phyloP scores from a whole-genome alignment of 306 rosid genomes.

The Corylus americana region DNA sequence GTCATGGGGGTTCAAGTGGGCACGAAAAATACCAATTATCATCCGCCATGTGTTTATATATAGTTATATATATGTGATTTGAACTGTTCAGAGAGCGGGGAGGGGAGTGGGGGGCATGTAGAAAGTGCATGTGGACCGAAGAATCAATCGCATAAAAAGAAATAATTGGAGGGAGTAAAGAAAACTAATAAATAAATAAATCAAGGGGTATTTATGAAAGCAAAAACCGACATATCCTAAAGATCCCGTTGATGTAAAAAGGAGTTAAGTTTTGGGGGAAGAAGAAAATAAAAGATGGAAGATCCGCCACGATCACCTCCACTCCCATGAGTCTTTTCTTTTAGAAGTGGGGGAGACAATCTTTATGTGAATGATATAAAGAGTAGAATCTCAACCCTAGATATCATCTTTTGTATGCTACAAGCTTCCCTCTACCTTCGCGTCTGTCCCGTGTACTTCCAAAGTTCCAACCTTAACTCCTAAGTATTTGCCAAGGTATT shows the following conservation, averaged over 20 bases:
- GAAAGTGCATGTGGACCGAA: constrained; percentile 13
- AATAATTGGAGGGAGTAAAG: background rate
- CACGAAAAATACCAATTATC: constrained; percentile 24
- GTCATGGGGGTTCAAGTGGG: constrained; percentile 37
- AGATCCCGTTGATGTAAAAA: constrained; percentile 33
- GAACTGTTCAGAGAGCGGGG: background rate
- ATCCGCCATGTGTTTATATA: background rate
- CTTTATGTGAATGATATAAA: constrained; percentile 47
- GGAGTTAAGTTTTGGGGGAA: constrained; percentile 6
- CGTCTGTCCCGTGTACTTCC: constrained; percentile 45
- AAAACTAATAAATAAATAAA: constrained; percentile 20
- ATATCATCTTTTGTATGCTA: constrained; percentile 50
- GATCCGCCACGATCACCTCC: constrained; percentile 46
- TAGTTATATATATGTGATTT: too few species aligned
- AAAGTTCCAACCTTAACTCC: constrained; percentile 33
- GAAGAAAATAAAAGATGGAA: constrained; percentile 37
- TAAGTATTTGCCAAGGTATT: constrained; percentile 31
- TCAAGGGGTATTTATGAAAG: constrained; percentile 23
- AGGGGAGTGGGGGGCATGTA: constrained; percentile 9
- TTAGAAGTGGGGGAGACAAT: constrained; percentile 48
- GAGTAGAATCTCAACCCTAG: constrained; percentile 44
- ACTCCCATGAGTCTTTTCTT: constrained; percentile 39
- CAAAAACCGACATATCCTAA: constrained; percentile 47
- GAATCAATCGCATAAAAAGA: constrained; percentile 44
- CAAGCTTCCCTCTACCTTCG: constrained; percentile 52